A percentile compares a stretch with the other conserved stretches of the same genome.
Evolutionary conservation across 371 early-diverging fungal species (phyloP).

Genomic region (Actinomucor elegans): DNA sequence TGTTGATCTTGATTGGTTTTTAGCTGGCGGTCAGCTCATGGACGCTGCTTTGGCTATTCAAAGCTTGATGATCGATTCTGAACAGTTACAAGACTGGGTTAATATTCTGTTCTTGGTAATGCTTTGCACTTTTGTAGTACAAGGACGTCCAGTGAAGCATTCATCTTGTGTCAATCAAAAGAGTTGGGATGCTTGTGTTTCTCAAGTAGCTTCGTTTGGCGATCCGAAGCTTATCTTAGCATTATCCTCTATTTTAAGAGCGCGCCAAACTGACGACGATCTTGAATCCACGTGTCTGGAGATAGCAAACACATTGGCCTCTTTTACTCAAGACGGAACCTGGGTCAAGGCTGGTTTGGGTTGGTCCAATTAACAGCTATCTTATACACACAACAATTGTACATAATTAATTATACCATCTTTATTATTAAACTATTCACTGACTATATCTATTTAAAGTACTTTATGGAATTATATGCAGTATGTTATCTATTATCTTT

Average conservation of each 20-base stretch:
- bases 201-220: slow-evolving; percentile 17
- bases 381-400: no score
- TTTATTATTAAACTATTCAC: no score
- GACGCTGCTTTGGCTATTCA: slow-evolving; percentile 35
- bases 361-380: slow-evolving; percentile 18
- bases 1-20: slow-evolving; percentile 32
- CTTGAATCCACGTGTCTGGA: slow-evolving; percentile 13
- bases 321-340: slow-evolving; percentile 22
- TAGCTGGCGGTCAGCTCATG: slow-evolving; percentile 37
- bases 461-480: no score
- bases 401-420: no score
- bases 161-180: background rate
- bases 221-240: slow-evolving; percentile 31
- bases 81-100: slow-evolving; percentile 9
- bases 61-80: slow-evolving; percentile 3
- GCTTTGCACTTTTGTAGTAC: slow-evolving; percentile 35
- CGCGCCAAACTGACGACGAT: background rate
- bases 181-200: slow-evolving; percentile 21
- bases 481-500: no score
- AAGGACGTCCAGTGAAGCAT: slow-evolving; percentile 23
- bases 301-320: slow-evolving; percentile 23
- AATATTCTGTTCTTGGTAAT: slow-evolving; percentile 28
- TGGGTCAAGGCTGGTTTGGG: slow-evolving; percentile 36
- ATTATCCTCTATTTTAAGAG: slow-evolving; percentile 22
- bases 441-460: no score